phyloP scores from a whole-genome alignment of 768 basidiomycete species.

The Lyophyllum decastes region DNA sequence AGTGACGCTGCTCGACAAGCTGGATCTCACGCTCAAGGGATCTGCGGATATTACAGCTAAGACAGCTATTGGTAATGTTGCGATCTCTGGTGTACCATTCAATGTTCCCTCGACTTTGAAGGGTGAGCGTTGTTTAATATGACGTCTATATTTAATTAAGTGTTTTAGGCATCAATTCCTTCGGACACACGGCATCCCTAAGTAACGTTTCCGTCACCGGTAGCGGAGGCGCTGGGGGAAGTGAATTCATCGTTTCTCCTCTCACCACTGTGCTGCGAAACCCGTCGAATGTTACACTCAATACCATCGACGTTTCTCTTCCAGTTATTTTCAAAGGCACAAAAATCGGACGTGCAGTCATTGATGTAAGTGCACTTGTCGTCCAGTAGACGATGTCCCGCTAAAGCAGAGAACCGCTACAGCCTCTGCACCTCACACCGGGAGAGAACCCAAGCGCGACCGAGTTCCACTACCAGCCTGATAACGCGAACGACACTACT shows the following conservation, averaged over 20 bases:
- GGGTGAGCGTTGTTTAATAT: conserved; percentile 33
- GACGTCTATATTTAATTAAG: neutral
- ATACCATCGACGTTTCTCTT: conserved; percentile 58
- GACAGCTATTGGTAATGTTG: conserved; percentile 66
- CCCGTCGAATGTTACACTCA: conserved; percentile 67
- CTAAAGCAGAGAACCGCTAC: conserved; percentile 20
- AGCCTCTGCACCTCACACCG: conserved; percentile 57
- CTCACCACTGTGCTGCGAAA: conserved; percentile 62
- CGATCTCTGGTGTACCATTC: conserved; percentile 65
- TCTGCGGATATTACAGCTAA: conserved; percentile 58
- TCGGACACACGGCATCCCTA: conserved; percentile 52
- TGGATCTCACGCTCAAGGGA: conserved; percentile 54
- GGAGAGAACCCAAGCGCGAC: conserved; percentile 53
- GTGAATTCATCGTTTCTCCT: conserved; percentile 57
- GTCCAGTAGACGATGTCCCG: neutral
- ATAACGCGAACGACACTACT: conserved; percentile 63
- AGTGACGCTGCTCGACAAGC: conserved; percentile 49
- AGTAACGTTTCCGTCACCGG: conserved; percentile 62
- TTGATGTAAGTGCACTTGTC: conserved; percentile 43
- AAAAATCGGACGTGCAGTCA: conserved; percentile 58
- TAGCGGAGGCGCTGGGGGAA: conserved; percentile 64
- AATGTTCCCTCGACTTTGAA: conserved; percentile 56
- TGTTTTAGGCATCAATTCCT: conserved; percentile 54
- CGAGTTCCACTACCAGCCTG: conserved; percentile 71
- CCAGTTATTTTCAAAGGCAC: conserved; percentile 58